Evolutionary conservation across 2,329 filamentous ascomycete species (phyloP).

Genomic region (Paecilomyces variotii): DNA sequence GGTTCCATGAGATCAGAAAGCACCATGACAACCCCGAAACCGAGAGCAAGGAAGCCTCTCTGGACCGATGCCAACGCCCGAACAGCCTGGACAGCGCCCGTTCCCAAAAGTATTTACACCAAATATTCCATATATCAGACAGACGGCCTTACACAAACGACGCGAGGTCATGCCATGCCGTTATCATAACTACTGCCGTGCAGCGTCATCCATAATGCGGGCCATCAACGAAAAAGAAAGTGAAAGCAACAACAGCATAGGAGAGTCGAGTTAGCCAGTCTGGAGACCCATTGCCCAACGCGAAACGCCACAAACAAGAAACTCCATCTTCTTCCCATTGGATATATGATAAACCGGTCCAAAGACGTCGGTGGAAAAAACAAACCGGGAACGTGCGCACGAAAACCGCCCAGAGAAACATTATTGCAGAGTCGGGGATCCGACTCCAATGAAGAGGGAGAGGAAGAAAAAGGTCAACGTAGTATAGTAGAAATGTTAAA

Average conservation of each 20-base stretch:
- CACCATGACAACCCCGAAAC: constrained; percentile 3
- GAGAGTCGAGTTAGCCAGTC: neutral
- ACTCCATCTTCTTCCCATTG: constrained; percentile 15
- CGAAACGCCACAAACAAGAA: neutral
- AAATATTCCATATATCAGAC: neutral
- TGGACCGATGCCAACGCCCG: neutral
- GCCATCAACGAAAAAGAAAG: neutral
- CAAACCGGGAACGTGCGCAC: constrained; percentile 1
- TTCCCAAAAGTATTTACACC: neutral
- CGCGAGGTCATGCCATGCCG: neutral
- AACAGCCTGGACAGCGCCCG: neutral
- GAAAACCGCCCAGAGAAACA: constrained; percentile 8
- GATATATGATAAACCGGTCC: constrained; percentile 15
- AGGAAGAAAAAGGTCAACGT: neutral
- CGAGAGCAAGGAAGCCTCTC: constrained; percentile 3
- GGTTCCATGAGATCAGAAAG: constrained; percentile 1
- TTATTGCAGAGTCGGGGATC: constrained; percentile 2
- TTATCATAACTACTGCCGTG: neutral
- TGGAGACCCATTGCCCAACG: neutral
- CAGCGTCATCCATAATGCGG: neutral
- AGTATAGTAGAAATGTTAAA: neutral
- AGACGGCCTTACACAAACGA: neutral
- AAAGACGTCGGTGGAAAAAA: neutral
- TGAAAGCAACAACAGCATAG: neutral
- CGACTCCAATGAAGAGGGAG: neutral